A percentile compares a stretch with the other conserved stretches of the same genome.
Evolutionary conservation across 352 stramenopile genomes (phyloP).

Genomic region (Thraustotheca clavata): DNA sequence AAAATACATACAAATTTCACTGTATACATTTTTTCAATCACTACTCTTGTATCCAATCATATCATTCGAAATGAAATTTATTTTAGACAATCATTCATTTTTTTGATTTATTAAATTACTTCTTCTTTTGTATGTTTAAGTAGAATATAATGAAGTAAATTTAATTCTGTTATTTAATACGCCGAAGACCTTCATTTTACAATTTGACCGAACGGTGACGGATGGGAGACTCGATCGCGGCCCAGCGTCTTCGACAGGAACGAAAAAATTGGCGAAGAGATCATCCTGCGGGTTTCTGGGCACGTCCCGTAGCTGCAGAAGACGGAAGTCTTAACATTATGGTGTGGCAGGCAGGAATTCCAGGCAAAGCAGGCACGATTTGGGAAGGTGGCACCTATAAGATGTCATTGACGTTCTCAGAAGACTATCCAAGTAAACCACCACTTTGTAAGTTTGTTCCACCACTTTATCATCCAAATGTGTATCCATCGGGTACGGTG

Average conservation of each 20-base stretch:
- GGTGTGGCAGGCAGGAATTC: slow-evolving; percentile 95
- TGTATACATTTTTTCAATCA: too few relatives aligned
- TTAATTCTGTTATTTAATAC: slow-evolving; percentile 8
- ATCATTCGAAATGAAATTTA: too few relatives aligned
- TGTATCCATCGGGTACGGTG: slow-evolving; percentile 96
- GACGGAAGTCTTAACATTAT: slow-evolving; percentile 97
- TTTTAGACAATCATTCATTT: background rate
- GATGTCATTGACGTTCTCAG: slow-evolving; percentile 93
- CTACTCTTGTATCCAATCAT: too few relatives aligned
- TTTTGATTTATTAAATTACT: background rate
- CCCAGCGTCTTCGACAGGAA: slow-evolving; percentile 87
- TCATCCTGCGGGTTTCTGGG: slow-evolving; percentile 96
- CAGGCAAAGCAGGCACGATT: slow-evolving; percentile 92
- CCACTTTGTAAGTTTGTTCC: slow-evolving; percentile 98
- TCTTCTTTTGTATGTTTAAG: background rate
- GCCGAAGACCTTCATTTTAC: slow-evolving; percentile 7
- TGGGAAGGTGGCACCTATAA: slow-evolving; percentile 98
- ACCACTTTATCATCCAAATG: slow-evolving; percentile 95
- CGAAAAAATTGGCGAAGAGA: slow-evolving; percentile 92
- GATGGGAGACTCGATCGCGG: slow-evolving; percentile 78
- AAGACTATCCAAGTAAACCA: slow-evolving; percentile 97
- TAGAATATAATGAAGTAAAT: background rate
- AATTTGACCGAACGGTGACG: slow-evolving; percentile 18
- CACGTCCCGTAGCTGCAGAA: slow-evolving; percentile 83
- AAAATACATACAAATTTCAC: too few relatives aligned